Conservation (phyloP, 2,329 filamentous ascomycete genomes). For the Penicillium brasilianum region DNA sequence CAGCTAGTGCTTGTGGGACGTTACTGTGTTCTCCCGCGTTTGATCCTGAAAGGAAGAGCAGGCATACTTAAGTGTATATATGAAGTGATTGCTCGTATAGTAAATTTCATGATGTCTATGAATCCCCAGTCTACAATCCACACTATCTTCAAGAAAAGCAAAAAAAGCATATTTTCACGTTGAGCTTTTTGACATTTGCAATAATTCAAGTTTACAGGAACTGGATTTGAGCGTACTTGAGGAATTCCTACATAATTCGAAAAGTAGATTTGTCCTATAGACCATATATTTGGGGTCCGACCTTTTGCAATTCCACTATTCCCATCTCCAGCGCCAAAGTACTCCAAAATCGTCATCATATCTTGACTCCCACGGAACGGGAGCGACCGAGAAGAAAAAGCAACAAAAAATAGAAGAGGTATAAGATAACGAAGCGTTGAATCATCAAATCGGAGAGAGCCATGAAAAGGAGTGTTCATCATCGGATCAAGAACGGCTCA, state of each 20-base stretch:
- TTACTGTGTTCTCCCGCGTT: background rate
- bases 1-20: background rate
- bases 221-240: no score
- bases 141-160: background rate
- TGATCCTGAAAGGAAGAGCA: constrained; percentile 4
- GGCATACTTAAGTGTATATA: constrained; percentile 1
- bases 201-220: background rate
- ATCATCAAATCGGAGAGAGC: constrained; percentile 9
- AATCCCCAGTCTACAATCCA: no score
- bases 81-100: background rate
- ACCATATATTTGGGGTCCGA: background rate
- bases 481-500: constrained; percentile 42
- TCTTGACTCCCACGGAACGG: background rate
- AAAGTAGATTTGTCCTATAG: background rate
- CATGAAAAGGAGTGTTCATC: background rate
- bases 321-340: constrained; percentile 14
- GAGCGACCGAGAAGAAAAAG: background rate
- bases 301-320: constrained; percentile 9
- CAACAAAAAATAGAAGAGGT: constrained; percentile 6
- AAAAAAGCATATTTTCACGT: background rate
- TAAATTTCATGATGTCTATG: background rate
- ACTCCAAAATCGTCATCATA: constrained; percentile 11
- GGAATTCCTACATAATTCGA: background rate
- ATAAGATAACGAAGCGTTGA: constrained; percentile 11
- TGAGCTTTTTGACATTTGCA: background rate